Evolutionary conservation across 2,329 filamentous ascomycete species (phyloP), one percentile per base, ranked within the genome.

Genomic region (Aspergillus carbonarius): DNA sequence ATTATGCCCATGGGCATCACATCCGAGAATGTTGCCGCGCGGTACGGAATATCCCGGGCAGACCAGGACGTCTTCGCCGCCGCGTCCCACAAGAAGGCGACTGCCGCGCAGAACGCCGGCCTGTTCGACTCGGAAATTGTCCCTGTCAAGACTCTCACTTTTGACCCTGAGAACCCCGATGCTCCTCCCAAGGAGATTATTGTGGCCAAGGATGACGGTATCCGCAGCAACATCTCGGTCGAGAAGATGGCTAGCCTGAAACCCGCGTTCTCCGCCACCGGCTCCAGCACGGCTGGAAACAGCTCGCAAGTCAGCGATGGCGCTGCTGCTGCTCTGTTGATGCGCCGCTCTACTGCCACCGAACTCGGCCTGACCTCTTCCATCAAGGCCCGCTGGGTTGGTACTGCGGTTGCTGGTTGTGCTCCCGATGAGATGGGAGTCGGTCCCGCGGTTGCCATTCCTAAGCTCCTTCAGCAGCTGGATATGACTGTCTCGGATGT

Each of bases 1-100:
- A 86, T 97, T 72, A 96, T 96, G 93, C 86, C 88, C 66, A 97
- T 97, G 93, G 93, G 93, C 0, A 77, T 93, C 59, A 97, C 93
- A 12, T 88, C 87, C 5, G 93, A 97, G 81, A 96, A 96, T 68
- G 92, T 97, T 0, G 91, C 93, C 0, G 78, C 81, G 66, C 79
- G 92, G 48, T 96, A 96, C 71, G 84, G 84, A 9, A 85, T 97
- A 23, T 83, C 78, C 4, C 79, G 93, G 23, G 82, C 80, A 2
- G 92, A 96, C 62, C 92, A 96, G 78, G 93, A 97, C 70, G 87
- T 82, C 1, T 92, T 96, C 65, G 92, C 93, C 0, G 88, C 87
- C 3, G 79, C 85, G 65, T 90, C 86, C 18, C 93, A 97, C 73
- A 78, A 78, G 52, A 86, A 90, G 59, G 93, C 93, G 0, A 84